These are phyloP conservation scores for Macadamia integrifolia DNA, from an alignment of 164 flowering plant genomes.

Conservation along the genomic window DNA sequence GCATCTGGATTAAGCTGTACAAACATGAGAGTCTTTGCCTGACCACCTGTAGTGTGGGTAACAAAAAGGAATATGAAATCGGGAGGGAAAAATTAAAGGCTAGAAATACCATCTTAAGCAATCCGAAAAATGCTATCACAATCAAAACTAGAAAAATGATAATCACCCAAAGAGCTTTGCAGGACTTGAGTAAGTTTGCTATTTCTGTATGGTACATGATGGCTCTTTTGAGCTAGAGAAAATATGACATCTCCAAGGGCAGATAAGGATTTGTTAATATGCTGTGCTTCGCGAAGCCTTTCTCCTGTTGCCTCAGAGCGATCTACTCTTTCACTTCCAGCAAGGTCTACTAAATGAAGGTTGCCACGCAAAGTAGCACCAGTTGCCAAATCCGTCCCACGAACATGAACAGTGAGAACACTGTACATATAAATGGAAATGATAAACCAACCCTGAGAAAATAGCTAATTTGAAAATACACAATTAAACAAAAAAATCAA, in stretches of 20 bases:
- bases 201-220: constrained; percentile 92
- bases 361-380: constrained; percentile 71
- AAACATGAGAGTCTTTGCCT: constrained; percentile 97
- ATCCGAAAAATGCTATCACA: too few relatives aligned
- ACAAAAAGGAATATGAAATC: neutral
- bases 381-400: constrained; percentile 65
- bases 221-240: constrained; percentile 75
- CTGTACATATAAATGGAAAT: constrained; percentile 35
- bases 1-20: constrained; percentile 91
- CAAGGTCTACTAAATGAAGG: constrained; percentile 93
- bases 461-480: neutral
- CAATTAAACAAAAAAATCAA: constrained; percentile 18
- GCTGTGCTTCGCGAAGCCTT: constrained; percentile 89
- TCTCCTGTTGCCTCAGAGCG: constrained; percentile 93
- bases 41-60: constrained; percentile 59
- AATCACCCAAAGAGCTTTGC: constrained; percentile 82
- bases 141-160: constrained; percentile 1
- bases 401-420: constrained; percentile 84
- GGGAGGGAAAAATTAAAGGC: too few relatives aligned
- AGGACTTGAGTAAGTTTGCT: constrained; percentile 98
- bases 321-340: constrained; percentile 98
- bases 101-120: neutral
- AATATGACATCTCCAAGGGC: constrained; percentile 98
- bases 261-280: constrained; percentile 88
- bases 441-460: constrained; percentile 6